These are phyloP conservation scores for Polychytrium aggregatum DNA, from an alignment of 192 early-diverging fungal genomes.

Conservation along the genomic window DNA sequence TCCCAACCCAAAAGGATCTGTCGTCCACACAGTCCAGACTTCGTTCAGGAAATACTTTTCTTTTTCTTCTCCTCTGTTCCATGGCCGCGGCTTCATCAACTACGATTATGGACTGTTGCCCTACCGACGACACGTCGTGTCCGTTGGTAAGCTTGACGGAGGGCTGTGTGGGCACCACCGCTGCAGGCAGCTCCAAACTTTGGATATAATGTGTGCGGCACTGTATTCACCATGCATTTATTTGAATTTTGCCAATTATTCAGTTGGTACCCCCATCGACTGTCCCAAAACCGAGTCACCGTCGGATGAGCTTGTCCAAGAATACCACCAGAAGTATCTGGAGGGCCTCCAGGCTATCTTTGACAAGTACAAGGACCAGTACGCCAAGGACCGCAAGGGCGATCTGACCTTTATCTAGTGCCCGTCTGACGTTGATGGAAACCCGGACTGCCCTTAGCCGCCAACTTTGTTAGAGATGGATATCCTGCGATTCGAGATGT, in stretches of 20 bases:
- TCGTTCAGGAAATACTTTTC: conserved; percentile 43
- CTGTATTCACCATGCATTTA: background rate
- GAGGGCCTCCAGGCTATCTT: conserved; percentile 49
- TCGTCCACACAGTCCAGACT: conserved; percentile 57
- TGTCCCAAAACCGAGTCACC: conserved; percentile 44
- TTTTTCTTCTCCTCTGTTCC: conserved; percentile 48
- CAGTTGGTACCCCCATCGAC: conserved; percentile 55
- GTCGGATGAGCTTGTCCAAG: conserved; percentile 42
- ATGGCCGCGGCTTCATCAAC: conserved; percentile 80
- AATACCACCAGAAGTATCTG: conserved; percentile 59
- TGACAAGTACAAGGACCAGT: conserved; percentile 61
- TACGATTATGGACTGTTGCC: conserved; percentile 55
- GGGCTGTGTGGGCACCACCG: conserved; percentile 39
- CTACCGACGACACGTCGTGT: conserved; percentile 25
- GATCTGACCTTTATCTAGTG: conserved; percentile 60
- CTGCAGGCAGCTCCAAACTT: conserved; percentile 29
- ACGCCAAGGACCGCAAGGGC: conserved; percentile 47
- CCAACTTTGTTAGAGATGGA: no score
- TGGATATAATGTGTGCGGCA: background rate
- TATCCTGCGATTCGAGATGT: no score
- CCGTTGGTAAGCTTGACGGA: conserved; percentile 23
- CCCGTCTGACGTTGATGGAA: no score
- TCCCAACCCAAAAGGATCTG: conserved; percentile 53
- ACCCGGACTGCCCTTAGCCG: no score
- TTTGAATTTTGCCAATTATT: conserved; percentile 6